Evolutionary conservation across 768 basidiomycete genomes (phyloP).

Genomic region (Phanerodontia chrysosporium): DNA sequence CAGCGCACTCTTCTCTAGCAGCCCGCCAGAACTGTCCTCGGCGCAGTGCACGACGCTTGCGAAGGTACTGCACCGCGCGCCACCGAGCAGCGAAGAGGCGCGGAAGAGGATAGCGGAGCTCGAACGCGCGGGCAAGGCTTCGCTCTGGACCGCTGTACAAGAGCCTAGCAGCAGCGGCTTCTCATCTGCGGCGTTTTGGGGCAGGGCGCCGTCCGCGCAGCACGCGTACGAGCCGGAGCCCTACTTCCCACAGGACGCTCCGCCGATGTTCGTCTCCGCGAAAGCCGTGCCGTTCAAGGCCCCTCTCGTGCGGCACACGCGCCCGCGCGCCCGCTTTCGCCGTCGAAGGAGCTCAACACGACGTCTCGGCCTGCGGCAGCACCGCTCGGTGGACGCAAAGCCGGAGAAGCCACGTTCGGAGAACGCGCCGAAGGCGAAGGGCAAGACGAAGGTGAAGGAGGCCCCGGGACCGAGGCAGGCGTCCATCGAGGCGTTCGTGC

Average conservation of each 20-base stretch:
- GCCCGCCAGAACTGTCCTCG: constrained; percentile 38
- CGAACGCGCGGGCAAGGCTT: constrained; percentile 35
- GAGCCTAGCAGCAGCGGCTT: background rate
- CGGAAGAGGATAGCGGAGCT: constrained; percentile 36
- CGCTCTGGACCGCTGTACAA: background rate
- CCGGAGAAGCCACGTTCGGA: background rate
- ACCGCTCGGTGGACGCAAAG: background rate
- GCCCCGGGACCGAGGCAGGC: background rate
- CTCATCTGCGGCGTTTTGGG: background rate
- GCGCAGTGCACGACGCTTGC: constrained; percentile 47
- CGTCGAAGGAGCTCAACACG: background rate
- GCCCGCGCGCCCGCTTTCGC: background rate
- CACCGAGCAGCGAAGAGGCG: constrained; percentile 43
- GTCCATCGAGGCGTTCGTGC: background rate
- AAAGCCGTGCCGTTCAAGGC: background rate
- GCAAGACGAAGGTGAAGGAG: background rate
- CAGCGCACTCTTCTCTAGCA: constrained; percentile 39
- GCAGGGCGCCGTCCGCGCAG: background rate
- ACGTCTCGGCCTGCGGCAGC: background rate
- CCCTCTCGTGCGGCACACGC: background rate
- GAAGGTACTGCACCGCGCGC: constrained; percentile 45
- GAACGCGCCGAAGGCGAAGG: background rate
- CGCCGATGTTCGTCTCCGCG: background rate
- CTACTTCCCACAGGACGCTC: background rate
- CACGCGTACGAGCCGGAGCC: background rate